phyloP scores from a whole-genome alignment of 345 rosid genomes.

The Litchi chinensis region DNA sequence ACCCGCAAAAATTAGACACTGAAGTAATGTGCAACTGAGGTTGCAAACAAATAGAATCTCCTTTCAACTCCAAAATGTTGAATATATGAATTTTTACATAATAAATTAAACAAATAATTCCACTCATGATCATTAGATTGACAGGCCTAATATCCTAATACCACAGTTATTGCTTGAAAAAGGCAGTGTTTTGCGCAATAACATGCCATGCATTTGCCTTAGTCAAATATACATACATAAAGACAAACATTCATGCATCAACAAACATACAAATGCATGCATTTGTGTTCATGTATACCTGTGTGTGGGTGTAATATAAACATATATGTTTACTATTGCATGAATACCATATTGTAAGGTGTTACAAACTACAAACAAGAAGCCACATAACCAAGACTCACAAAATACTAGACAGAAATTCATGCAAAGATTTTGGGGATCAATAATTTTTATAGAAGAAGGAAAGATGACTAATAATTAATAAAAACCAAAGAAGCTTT shows the following conservation, averaged over 20 bases:
- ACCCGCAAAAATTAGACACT: neutral
- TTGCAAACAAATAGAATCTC: neutral
- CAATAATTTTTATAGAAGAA: neutral
- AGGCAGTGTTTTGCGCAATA: neutral
- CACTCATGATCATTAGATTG: neutral
- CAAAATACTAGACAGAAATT: neutral
- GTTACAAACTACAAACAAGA: constrained; percentile 5
- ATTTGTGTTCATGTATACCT: neutral
- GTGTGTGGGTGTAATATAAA: neutral
- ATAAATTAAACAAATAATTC: neutral
- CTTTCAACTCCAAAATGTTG: neutral
- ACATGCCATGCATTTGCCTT: neutral
- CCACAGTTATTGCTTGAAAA: neutral
- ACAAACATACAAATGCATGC: neutral
- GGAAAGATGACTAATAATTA: neutral
- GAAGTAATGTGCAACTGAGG: neutral
- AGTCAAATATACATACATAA: neutral
- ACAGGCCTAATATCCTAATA: neutral
- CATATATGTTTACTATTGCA: neutral
- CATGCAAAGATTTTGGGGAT: neutral
- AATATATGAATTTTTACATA: neutral
- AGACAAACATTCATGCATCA: neutral
- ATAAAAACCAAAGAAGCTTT: neutral
- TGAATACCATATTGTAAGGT: neutral
- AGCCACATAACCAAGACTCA: neutral